Evolutionary conservation across 164 flowering plant species (phyloP).

Genomic region (Liquidambar formosana): DNA sequence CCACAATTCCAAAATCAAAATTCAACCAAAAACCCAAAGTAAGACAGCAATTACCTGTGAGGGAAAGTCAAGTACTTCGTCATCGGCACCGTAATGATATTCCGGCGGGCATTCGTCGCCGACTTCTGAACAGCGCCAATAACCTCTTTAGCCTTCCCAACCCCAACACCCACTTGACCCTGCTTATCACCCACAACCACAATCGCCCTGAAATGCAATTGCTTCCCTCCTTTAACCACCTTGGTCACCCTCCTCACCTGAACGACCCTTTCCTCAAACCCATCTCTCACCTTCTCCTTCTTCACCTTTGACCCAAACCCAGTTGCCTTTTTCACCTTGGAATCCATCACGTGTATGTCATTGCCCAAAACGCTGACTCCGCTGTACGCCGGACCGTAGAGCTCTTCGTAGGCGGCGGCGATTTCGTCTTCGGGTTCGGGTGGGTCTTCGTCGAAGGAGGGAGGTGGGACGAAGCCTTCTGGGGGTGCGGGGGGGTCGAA

Average conservation of each 20-base stretch:
- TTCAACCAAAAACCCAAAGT: neutral
- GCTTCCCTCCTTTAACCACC: slow-evolving; percentile 98
- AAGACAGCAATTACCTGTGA: slow-evolving; percentile 56
- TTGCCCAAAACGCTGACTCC: slow-evolving; percentile 71
- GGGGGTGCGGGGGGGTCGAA: slow-evolving; percentile 57
- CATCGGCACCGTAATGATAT: slow-evolving; percentile 76
- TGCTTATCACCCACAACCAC: slow-evolving; percentile 91
- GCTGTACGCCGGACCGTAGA: slow-evolving; percentile 87
- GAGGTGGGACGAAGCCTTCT: slow-evolving; percentile 63
- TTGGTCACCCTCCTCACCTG: slow-evolving; percentile 96
- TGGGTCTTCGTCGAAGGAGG: slow-evolving; percentile 69
- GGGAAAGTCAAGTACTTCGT: slow-evolving; percentile 88
- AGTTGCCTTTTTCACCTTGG: slow-evolving; percentile 54
- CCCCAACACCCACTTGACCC: slow-evolving; percentile 94
- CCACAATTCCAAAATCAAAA: neutral
- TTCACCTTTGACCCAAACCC: slow-evolving; percentile 53
- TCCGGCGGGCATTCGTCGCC: slow-evolving; percentile 75
- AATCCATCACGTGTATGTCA: slow-evolving; percentile 69
- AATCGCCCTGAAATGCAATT: slow-evolving; percentile 73
- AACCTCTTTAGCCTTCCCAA: slow-evolving; percentile 88
- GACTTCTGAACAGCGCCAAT: slow-evolving; percentile 78
- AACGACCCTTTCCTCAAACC: slow-evolving; percentile 87
- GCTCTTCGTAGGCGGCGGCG: slow-evolving; percentile 77
- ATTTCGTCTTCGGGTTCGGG: slow-evolving; percentile 75
- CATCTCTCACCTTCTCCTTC: slow-evolving; percentile 75